phyloP scores from a whole-genome alignment of 257 asterid genomes.

The Plantago ovata region DNA sequence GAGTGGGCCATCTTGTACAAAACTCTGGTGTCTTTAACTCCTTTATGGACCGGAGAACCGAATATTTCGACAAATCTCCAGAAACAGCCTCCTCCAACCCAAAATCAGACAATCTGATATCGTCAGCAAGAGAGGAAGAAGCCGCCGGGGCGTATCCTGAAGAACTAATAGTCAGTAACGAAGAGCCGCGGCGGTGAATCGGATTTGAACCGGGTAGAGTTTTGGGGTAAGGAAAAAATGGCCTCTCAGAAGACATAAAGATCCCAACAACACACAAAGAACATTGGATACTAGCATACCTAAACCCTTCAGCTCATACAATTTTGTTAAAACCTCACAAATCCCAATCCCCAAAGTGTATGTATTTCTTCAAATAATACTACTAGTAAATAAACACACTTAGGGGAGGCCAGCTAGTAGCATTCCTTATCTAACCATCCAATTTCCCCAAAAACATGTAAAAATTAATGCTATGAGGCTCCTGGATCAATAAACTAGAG shows the following conservation, averaged over 20 bases:
- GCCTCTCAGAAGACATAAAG: constrained; percentile 77
- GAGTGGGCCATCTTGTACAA: constrained; percentile 39
- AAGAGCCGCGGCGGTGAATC: constrained; percentile 23
- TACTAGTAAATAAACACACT: not conserved
- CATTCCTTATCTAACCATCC: constrained; percentile 18
- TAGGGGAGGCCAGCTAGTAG: constrained; percentile 26
- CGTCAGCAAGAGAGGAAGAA: constrained; percentile 36
- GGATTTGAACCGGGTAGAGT: constrained; percentile 37
- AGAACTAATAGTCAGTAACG: constrained; percentile 39
- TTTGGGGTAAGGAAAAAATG: constrained; percentile 55
- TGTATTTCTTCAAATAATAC: constrained; percentile 12
- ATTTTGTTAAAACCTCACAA: constrained; percentile 16
- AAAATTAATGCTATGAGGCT: not conserved
- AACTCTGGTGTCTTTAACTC: constrained; percentile 43
- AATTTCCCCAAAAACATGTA: constrained; percentile 1
- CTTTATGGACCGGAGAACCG: constrained; percentile 22
- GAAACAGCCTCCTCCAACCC: constrained; percentile 30
- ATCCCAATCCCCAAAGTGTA: constrained; percentile 14
- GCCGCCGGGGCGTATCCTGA: constrained; percentile 27
- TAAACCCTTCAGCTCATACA: constrained; percentile 22
- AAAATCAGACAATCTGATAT: constrained; percentile 24
- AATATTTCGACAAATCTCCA: constrained; percentile 15
- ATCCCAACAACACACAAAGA: constrained; percentile 30
- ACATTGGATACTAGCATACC: constrained; percentile 40
- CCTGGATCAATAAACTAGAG: not conserved